Percentiles rank a stretch among this genome's conserved stretches.
Conservation (phyloP, 768 basidiomycete genomes). For the Lactarius deliciosus region DNA sequence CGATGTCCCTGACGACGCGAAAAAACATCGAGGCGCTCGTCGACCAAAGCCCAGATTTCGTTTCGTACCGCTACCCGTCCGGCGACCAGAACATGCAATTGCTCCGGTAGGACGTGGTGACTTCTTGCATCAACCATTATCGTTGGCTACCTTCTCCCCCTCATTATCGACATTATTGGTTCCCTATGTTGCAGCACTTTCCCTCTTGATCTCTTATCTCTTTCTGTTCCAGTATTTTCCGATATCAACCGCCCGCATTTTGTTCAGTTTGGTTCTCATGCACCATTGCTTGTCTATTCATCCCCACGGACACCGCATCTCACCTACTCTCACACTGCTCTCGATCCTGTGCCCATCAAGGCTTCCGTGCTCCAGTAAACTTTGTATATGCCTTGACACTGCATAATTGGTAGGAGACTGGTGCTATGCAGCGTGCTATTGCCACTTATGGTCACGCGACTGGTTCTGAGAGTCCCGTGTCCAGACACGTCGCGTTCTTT, state of each 20-base stretch:
- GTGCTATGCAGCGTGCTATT: background rate
- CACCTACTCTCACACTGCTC: constrained; percentile 19
- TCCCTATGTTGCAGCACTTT: constrained; percentile 6
- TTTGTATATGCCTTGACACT: constrained; percentile 25
- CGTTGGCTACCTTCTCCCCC: constrained; percentile 1
- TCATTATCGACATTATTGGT: constrained; percentile 19
- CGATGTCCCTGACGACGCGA: constrained; percentile 51
- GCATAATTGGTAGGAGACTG: constrained; percentile 17
- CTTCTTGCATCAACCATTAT: constrained; percentile 3
- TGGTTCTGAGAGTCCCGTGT: background rate
- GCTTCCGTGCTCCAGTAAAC: constrained; percentile 14
- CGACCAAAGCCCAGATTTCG: constrained; percentile 82
- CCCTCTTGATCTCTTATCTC: constrained; percentile 8
- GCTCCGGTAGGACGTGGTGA: constrained; percentile 40
- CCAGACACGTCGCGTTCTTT: background rate
- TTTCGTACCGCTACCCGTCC: constrained; percentile 86
- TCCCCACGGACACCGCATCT: constrained; percentile 19
- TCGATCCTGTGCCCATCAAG: constrained; percentile 11
- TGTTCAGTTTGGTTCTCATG: constrained; percentile 32
- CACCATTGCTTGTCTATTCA: constrained; percentile 18
- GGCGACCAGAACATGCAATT: constrained; percentile 67
- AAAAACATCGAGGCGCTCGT: constrained; percentile 77
- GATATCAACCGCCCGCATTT: background rate
- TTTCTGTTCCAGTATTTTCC: background rate
- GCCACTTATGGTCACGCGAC: constrained; percentile 16